Conservation (phyloP, 495 filamentous ascomycete species). For the Xylaria palmicola region DNA sequence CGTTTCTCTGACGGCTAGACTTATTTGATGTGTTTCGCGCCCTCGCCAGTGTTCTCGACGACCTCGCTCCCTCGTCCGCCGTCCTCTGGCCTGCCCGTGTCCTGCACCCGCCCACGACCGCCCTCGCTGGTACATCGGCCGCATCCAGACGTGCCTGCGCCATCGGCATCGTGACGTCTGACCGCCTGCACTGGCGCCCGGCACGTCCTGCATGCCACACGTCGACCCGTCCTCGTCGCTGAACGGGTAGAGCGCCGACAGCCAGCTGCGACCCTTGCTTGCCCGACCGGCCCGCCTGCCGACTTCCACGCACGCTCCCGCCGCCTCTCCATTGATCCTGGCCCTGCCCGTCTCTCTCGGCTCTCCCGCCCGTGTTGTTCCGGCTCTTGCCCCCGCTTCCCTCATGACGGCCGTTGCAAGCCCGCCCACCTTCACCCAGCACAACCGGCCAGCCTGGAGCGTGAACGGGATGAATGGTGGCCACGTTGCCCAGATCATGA, state of each 20-base stretch:
- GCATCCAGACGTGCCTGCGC: conserved; percentile 3
- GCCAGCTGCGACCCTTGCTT: neutral
- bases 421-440: conserved; percentile 80
- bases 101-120: neutral
- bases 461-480: conserved; percentile 75
- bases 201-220: neutral
- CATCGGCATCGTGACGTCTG: neutral
- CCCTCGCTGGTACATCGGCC: conserved; percentile 1
- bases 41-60: neutral
- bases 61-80: neutral
- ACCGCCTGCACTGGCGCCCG: neutral
- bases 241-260: neutral
- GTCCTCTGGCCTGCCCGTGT: neutral
- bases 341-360: conserved; percentile 34
- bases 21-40: neutral
- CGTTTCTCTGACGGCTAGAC: neutral
- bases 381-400: conserved; percentile 25
- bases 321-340: conserved; percentile 19
- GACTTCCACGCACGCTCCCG: conserved; percentile 6
- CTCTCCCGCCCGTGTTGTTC: conserved; percentile 37
- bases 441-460: conserved; percentile 64
- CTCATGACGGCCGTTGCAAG: conserved; percentile 96
- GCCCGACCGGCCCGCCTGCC: neutral
- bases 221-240: conserved; percentile 3
- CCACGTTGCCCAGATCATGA: conserved; percentile 69